Percentiles rank a stretch among this genome's conserved stretches.
Conservation (phyloP, 2,329 filamentous ascomycete genomes). For the Apiospora koreana region DNA sequence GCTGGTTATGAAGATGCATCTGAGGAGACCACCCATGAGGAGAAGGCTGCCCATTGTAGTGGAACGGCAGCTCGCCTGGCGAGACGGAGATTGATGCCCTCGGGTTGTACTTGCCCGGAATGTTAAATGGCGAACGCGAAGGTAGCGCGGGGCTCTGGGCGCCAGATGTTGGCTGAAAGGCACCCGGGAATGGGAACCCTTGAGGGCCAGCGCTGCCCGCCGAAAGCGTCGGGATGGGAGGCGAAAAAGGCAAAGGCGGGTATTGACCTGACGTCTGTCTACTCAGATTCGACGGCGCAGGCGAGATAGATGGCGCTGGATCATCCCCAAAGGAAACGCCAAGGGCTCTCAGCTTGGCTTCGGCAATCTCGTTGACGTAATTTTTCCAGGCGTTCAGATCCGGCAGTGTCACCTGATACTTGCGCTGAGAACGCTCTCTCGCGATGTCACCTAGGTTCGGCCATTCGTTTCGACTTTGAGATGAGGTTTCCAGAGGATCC, state of each 20-base stretch:
- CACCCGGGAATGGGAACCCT: conserved; percentile 56
- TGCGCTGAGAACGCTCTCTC: conserved; percentile 52
- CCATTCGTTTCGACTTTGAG: conserved; percentile 70
- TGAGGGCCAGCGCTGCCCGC: conserved; percentile 66
- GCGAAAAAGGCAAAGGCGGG: conserved; percentile 77
- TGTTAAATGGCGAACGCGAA: conserved; percentile 71
- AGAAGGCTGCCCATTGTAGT: conserved; percentile 64
- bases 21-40: conserved; percentile 58
- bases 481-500: conserved; percentile 40
- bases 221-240: conserved; percentile 78
- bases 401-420: conserved; percentile 67
- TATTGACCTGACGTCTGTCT: conserved; percentile 74
- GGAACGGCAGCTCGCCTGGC: conserved; percentile 63
- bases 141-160: conserved; percentile 64
- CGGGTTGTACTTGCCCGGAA: conserved; percentile 63
- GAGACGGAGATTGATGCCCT: conserved; percentile 73
- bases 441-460: conserved; percentile 61
- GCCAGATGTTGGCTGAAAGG: conserved; percentile 62
- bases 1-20: conserved; percentile 51
- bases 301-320: conserved; percentile 65
- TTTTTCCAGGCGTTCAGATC: conserved; percentile 71
- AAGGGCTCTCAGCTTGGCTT: conserved; percentile 89
- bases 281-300: conserved; percentile 61
- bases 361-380: conserved; percentile 80
- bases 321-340: conserved; percentile 82